Evolutionary conservation across 352 stramenopile genomes (phyloP), one percentile per base, ranked within the genome.

Genomic region (Phytopythium montanum): DNA sequence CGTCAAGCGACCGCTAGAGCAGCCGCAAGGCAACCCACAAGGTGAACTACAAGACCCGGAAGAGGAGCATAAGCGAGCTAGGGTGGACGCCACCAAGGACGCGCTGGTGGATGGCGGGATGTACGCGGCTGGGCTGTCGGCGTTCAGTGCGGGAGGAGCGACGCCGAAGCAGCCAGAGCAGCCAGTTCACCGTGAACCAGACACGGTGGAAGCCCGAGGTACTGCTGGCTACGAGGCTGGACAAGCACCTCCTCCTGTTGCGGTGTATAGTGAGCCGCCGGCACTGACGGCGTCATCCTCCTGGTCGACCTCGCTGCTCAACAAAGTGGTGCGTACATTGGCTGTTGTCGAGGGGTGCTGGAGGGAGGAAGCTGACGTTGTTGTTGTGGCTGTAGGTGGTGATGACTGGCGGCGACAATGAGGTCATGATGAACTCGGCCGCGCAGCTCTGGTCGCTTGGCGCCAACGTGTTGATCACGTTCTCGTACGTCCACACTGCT

Each of bases 381-480:
- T 4, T 29, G 6, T 50, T 41, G 12, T 60, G 54, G n/a, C 9
- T 59, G 12, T 51, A 92, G 82, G 70, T 90, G 25, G 78, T 90
- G 9, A 62, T 88, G 25, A 88, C 78, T 12, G 79, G 80, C 14
- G 76, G 76, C 29, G 79, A 90, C 28, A 79, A 77, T 26, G 70
- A 70, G 19, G 54, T 54, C 2, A 78, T 88, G 31, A 62, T 77
- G 18, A 70, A 62, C 3, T 53, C 83, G 25, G 82, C 82, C 16
- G 87, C 70, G 9, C 77, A 88, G 8, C 56, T 92, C 19, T 92
- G 82, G 82, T 65, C 87, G 2, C 61, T 87, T 7, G 82, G 82
- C 2, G 79, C 76, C 5, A 90, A 79, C 39, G 76, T 92, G 10
- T 57, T 92, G 23, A 63, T 90, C 19, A 79, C 77, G 6, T 92